Conservation (phyloP, 2,329 filamentous ascomycete genomes). For the Aureobasidium namibiae region DNA sequence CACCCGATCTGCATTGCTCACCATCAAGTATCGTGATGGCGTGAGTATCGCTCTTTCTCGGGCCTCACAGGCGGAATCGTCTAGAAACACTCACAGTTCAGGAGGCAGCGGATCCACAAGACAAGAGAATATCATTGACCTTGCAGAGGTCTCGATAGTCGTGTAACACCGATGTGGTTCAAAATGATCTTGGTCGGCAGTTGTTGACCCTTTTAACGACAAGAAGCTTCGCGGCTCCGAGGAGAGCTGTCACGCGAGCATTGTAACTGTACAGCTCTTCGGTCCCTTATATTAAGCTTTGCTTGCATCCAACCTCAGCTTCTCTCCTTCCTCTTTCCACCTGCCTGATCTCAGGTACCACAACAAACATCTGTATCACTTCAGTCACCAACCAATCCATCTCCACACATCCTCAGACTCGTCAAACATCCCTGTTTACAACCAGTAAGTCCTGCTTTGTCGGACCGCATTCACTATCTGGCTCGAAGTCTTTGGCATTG, state of each 20-base stretch:
- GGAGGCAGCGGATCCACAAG: background rate
- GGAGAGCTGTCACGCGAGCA: conserved; percentile 10
- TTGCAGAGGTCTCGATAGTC: background rate
- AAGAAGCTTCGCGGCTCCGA: conserved; percentile 5
- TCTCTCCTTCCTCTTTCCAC: background rate
- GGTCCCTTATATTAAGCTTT: conserved; percentile 12
- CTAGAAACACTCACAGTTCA: background rate
- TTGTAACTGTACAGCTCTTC: conserved; percentile 3
- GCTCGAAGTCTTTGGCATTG: background rate
- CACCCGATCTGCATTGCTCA: conserved; percentile 10
- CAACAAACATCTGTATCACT: background rate
- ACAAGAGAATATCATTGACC: background rate
- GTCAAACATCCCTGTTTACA: background rate
- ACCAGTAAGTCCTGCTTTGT: background rate
- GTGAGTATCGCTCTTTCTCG: background rate
- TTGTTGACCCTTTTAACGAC: background rate
- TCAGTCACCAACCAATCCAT: background rate
- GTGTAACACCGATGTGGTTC: background rate
- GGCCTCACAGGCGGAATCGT: background rate
- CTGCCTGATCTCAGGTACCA: background rate
- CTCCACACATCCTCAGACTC: background rate
- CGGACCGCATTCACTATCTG: background rate
- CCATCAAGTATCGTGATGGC: background rate
- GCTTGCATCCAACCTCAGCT: conserved; percentile 8
- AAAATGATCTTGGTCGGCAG: background rate